Evolutionary conservation across 2,329 filamentous ascomycete species (phyloP).

Genomic region (Xenosphaeropsis pyriputrescens): DNA sequence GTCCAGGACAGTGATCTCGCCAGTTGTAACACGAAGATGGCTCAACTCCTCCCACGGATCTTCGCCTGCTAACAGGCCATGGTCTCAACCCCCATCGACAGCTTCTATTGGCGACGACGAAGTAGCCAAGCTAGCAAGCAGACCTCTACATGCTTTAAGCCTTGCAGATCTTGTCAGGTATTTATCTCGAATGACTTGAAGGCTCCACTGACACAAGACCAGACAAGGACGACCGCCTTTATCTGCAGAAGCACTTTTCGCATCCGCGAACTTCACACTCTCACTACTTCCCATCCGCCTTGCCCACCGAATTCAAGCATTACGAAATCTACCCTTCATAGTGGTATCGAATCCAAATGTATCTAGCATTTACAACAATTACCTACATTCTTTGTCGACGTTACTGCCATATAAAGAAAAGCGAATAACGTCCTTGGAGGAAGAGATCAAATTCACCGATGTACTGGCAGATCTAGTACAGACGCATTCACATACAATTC

Average conservation of each 20-base stretch:
- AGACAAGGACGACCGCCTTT: conserved; percentile 73
- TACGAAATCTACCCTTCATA: conserved; percentile 91
- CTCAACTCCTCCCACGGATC: conserved; percentile 10
- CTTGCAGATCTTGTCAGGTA: conserved; percentile 83
- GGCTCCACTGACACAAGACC: not conserved
- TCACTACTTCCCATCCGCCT: conserved; percentile 83
- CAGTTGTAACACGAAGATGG: conserved; percentile 2
- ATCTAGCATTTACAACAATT: conserved; percentile 88
- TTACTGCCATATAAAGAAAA: conserved; percentile 57
- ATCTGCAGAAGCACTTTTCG: conserved; percentile 63
- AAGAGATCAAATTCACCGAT: conserved; percentile 83
- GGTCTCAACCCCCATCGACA: conserved; percentile 27
- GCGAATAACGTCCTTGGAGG: conserved; percentile 60
- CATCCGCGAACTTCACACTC: conserved; percentile 91
- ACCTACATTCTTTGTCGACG: conserved; percentile 82
- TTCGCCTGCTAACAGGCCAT: conserved; percentile 16
- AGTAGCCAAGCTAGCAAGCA: conserved; percentile 63
- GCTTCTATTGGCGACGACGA: conserved; percentile 54
- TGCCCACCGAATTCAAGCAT: conserved; percentile 82
- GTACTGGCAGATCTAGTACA: conserved; percentile 91
- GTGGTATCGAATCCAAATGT: conserved; percentile 97
- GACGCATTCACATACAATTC: conserved; percentile 89
- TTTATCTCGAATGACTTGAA: conserved; percentile 8
- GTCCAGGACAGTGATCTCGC: too few species aligned
- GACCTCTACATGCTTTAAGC: conserved; percentile 67